These are phyloP conservation scores for Fraxinus cuspidata DNA, from an alignment of 257 asterid genomes.

Conservation along the genomic window DNA sequence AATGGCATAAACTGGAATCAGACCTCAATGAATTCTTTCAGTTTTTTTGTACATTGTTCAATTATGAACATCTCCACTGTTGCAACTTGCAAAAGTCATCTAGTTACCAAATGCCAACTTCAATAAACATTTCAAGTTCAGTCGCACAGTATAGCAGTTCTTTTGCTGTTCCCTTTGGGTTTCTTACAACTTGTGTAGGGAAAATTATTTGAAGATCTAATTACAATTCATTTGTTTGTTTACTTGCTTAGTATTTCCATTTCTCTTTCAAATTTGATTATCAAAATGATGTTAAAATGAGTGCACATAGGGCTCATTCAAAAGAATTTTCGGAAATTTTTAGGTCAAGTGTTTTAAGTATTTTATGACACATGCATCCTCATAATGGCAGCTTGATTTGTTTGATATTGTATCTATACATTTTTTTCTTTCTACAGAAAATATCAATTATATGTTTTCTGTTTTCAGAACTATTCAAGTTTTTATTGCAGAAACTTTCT, in stretches of 20 bases:
- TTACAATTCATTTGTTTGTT: not conserved
- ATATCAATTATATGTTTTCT: not conserved
- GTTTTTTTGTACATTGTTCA: too few species aligned
- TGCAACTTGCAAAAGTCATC: not conserved
- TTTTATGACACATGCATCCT: not conserved
- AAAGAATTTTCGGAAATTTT: too few species aligned
- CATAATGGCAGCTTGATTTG: not conserved
- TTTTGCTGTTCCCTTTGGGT: too few species aligned
- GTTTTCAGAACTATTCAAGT: not conserved
- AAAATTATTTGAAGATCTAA: too few species aligned
- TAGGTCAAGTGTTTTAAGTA: not conserved
- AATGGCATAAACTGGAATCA: too few species aligned
- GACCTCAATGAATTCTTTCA: too few species aligned
- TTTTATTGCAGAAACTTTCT: not conserved
- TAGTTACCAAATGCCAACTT: not conserved
- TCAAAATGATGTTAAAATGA: not conserved
- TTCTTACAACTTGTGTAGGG: too few species aligned
- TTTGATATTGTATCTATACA: not conserved
- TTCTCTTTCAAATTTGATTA: not conserved
- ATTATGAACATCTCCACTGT: too few species aligned
- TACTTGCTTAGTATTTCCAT: not conserved
- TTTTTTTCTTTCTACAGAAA: not conserved
- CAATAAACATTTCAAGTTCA: too few species aligned
- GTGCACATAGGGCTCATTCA: not conserved
- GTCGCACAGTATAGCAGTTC: too few species aligned